A percentile compares a stretch with the other conserved stretches of the same genome.
phyloP scores from a whole-genome alignment of 129 eudicot species.

The Pulicaria dysenterica region DNA sequence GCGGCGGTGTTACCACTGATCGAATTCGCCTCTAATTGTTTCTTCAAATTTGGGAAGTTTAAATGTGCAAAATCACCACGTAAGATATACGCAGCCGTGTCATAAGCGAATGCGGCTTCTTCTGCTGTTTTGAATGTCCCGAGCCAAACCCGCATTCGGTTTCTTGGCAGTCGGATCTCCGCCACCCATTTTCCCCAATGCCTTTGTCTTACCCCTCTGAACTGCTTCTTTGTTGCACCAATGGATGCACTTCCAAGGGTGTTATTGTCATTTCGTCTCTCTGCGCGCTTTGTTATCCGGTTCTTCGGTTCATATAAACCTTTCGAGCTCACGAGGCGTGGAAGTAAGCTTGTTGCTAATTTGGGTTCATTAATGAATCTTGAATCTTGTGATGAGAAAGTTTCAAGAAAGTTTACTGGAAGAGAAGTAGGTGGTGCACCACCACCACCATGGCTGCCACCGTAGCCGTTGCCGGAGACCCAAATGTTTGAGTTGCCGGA shows the following conservation, averaged over 20 bases:
- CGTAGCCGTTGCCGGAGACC: background rate
- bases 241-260: slow-evolving; percentile 6
- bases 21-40: slow-evolving; percentile 54
- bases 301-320: slow-evolving; percentile 37
- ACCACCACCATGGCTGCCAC: background rate
- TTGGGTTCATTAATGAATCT: slow-evolving; percentile 21
- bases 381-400: slow-evolving; percentile 38
- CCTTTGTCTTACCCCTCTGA: slow-evolving; percentile 82
- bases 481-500: slow-evolving; percentile 3
- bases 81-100: slow-evolving; percentile 77
- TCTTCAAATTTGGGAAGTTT: slow-evolving; percentile 74
- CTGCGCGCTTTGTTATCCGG: slow-evolving; percentile 45
- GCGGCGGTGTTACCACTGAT: slow-evolving; percentile 51
- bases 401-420: slow-evolving; percentile 49
- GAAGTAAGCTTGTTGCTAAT: slow-evolving; percentile 27
- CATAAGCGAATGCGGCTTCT: slow-evolving; percentile 86
- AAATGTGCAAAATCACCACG: slow-evolving; percentile 79
- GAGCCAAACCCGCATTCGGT: slow-evolving; percentile 82
- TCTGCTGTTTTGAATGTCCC: slow-evolving; percentile 88
- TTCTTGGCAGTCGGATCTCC: slow-evolving; percentile 73
- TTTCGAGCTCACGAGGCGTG: slow-evolving; percentile 17
- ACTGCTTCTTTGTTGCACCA: slow-evolving; percentile 46
- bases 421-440: slow-evolving; percentile 8
- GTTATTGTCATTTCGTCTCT: slow-evolving; percentile 12
- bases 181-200: slow-evolving; percentile 99